Evolutionary conservation across 2,329 filamentous ascomycete genomes (phyloP).

Genomic region (Alternaria consortialis): DNA sequence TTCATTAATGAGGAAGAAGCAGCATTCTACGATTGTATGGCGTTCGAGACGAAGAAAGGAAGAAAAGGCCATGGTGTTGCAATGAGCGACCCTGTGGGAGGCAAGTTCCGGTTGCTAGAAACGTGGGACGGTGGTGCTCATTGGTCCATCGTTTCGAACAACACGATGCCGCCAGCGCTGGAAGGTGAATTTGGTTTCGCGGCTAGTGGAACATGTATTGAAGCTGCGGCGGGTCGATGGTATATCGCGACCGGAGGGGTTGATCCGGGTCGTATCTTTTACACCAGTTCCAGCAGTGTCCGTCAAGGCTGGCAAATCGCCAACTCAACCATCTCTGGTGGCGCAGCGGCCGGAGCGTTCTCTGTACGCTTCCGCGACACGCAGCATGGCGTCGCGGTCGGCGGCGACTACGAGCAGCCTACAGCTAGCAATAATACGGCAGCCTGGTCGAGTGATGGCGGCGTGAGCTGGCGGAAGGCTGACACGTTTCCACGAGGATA

Average conservation of each 20-base stretch:
- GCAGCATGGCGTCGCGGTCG: conserved; percentile 37
- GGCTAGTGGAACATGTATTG: conserved; percentile 40
- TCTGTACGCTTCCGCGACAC: conserved; percentile 39
- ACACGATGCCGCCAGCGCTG: conserved; percentile 30
- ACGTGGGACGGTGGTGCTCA: conserved; percentile 35
- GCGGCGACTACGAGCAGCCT: conserved; percentile 38
- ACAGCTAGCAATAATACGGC: conserved; percentile 29
- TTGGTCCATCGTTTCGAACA: conserved; percentile 28
- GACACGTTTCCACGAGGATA: conserved; percentile 38
- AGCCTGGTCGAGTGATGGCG: conserved; percentile 39
- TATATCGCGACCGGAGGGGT: conserved; percentile 41
- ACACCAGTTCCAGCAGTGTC: conserved; percentile 17
- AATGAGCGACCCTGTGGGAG: conserved; percentile 42
- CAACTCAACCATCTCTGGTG: conserved; percentile 32
- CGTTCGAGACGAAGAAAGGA: conserved; percentile 30
- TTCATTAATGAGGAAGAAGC: conserved; percentile 36
- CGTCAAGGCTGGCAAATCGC: conserved; percentile 30
- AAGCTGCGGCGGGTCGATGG: conserved; percentile 38
- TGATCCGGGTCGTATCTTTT: conserved; percentile 35
- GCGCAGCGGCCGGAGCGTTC: conserved; percentile 41
- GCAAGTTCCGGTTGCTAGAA: conserved; percentile 40
- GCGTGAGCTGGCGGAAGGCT: conserved; percentile 30
- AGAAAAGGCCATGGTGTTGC: conserved; percentile 31
- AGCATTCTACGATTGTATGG: conserved; percentile 44
- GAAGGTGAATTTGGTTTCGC: conserved; percentile 38